Evolutionary conservation across 1,284 basidiomycete genomes (phyloP), one percentile per base, ranked within the genome.

Genomic region (Naganishia cerealis): DNA sequence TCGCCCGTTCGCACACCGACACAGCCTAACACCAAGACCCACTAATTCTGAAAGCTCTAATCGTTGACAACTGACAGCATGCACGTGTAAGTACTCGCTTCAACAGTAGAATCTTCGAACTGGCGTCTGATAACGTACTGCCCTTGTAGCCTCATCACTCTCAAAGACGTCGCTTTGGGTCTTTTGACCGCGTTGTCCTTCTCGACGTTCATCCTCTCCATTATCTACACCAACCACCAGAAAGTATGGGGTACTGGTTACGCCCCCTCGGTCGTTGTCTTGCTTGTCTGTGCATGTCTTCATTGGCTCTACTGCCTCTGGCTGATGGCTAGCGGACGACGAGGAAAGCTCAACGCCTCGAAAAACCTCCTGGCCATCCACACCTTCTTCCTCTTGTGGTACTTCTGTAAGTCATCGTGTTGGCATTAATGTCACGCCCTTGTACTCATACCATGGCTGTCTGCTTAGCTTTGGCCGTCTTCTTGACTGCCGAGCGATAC

Each of bases 211-310:
- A 68, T 71, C 57, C 67, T 71, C 24, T 59, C 66, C 36, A 71
- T 71, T 53, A 68, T 71, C 53, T 53, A 68, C 62, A 68, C 62
- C 63, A 71, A 71, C 63, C 53, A 61, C 21, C 61, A 66, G 42
- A 68, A 66, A 52, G 54, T 52, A 36, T 67, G 58, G 56, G 39
- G 39, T 36, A 57, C 39, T 18, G 62, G 63, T 15, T 71, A 71
- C 57, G 18, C 66, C 1, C 26, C 55, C 13, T 62, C 50, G 8
- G 46, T 68, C 12, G 56, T 66, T 26, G 70, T 67, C 16, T 43
- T 65, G 36, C 58, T 71, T 15, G 70, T 68, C 54, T 53, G 40
- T 52, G 56, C 62, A 16, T 40, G 48, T n/a, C 50, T 65, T 12
- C 66, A 71, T 48, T 50, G 43, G 40, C 62, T 71, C n/a, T 71